Base-by-base conservation (phyloP, 148 eudicot species). In the Diospyros lotus region DNA sequence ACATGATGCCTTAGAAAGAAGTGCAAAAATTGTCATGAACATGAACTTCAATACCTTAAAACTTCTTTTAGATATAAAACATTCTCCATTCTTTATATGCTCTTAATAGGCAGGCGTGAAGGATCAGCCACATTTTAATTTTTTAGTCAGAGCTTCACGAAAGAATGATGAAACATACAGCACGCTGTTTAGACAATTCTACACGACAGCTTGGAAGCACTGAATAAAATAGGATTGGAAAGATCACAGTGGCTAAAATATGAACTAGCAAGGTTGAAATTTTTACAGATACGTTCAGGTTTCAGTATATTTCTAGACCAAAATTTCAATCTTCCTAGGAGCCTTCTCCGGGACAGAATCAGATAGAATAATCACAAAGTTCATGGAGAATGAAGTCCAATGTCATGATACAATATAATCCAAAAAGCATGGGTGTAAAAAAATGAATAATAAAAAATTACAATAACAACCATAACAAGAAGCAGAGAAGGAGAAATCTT, bases 311-410 rank as follows among this genome's bases (percentile, higher is more conserved):
- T 40, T 11, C 59, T 6, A 4, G 1, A 53, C 50, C 51, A 43
- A 55, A 10, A 3, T 68, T n/a, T 8, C 1, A 53, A 4, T 62
- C 15, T 53, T 69, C 17, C 56, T 42, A 67, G 28, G 72, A 18
- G 55, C 55, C 38, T 2, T 11, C 44, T 38, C 6, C 52, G 44
- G 52, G 44, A 15, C 3, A 50, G 10, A 28, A 9, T 38, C 43
- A 18, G 6, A 14, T 44, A 28, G 17, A 8, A 58, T 42, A 46
- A 60, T 13, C 28, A 59, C 18, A 51, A 28, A 61, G 58, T 62
- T 73, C 38, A 50, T 11, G 13, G 46, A 9, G 59, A 28, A 56
- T 72, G 44, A 42, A 77, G 64, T 10, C 28, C 61, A 71, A 73
- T 50, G 50, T 18, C 40, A 14, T n/a, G 14, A 42, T 53, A 65